These are phyloP conservation scores for Amanita pallidorosea DNA, from an alignment of 768 basidiomycete species.

Conservation along the genomic window DNA sequence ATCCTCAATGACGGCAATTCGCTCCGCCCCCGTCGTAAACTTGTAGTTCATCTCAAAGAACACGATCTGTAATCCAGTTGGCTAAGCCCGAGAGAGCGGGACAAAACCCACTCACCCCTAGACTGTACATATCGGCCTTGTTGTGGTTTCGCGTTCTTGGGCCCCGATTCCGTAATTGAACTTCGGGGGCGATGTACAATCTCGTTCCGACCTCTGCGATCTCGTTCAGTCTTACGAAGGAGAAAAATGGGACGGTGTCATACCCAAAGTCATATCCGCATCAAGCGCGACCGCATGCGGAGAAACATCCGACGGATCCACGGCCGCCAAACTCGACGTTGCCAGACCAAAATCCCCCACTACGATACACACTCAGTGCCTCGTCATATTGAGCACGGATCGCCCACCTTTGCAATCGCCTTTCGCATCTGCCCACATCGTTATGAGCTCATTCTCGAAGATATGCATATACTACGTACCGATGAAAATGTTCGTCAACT, in stretches of 20 bases:
- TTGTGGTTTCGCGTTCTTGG: slow-evolving; percentile 54
- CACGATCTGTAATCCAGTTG: slow-evolving; percentile 50
- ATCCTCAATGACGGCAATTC: slow-evolving; percentile 74
- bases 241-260: slow-evolving; percentile 8
- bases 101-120: slow-evolving; percentile 50
- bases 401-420: slow-evolving; percentile 65
- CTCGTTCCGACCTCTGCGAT: slow-evolving; percentile 75
- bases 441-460: background rate
- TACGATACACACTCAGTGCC: slow-evolving; percentile 13
- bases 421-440: slow-evolving; percentile 47
- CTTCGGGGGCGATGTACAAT: slow-evolving; percentile 90
- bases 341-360: slow-evolving; percentile 93
- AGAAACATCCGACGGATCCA: slow-evolving; percentile 62
- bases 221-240: background rate
- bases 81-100: background rate
- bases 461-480: slow-evolving; percentile 31
- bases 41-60: slow-evolving; percentile 95
- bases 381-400: background rate
- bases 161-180: slow-evolving; percentile 49
- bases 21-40: slow-evolving; percentile 75
- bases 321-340: slow-evolving; percentile 69
- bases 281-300: slow-evolving; percentile 34
- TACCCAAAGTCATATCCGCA: slow-evolving; percentile 69
- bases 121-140: slow-evolving; percentile 92
- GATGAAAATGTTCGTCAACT: slow-evolving; percentile 89